These are phyloP conservation scores for Amanita pallidorosea DNA, from an alignment of 768 basidiomycete species.

Conservation along the genomic window DNA sequence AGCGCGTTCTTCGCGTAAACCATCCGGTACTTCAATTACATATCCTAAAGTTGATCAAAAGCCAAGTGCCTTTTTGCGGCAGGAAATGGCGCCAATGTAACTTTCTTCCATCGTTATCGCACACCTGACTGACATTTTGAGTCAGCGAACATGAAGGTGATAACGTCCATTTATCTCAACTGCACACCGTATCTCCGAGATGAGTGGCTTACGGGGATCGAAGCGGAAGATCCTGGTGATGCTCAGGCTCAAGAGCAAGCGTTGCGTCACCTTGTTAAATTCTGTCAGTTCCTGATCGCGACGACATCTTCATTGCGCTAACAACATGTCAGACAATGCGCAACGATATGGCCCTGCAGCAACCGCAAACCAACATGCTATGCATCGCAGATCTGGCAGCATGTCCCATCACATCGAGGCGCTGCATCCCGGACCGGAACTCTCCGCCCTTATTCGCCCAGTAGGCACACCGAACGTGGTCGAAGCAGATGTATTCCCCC, in stretches of 20 bases:
- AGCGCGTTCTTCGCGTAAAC: conserved; percentile 86
- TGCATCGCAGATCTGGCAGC: conserved; percentile 74
- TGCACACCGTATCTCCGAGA: conserved; percentile 95
- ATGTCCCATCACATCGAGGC: conserved; percentile 77
- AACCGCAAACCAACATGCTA: conserved; percentile 36
- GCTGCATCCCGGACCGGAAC: conserved; percentile 60
- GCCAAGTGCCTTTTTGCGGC: conserved; percentile 96
- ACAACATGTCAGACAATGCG: conserved; percentile 58
- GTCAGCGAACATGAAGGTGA: conserved; percentile 98
- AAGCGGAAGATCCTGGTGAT: conserved; percentile 86
- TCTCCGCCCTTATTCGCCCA: conserved; percentile 65
- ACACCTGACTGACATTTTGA: not conserved
- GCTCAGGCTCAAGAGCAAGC: conserved; percentile 94
- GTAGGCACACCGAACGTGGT: conserved; percentile 66
- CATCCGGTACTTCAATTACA: conserved; percentile 93
- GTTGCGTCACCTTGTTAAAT: conserved; percentile 85
- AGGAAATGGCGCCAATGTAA: conserved; percentile 96
- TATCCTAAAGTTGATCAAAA: conserved; percentile 95
- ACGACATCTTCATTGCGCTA: conserved; percentile 7
- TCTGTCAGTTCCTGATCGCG: conserved; percentile 50
- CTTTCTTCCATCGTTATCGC: conserved; percentile 13
- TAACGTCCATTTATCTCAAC: conserved; percentile 95
- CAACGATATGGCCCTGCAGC: conserved; percentile 71
- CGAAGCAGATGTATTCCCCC: conserved; percentile 93
- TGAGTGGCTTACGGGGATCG: conserved; percentile 92